Conservation (phyloP, 2,329 filamentous ascomycete genomes). For the Penicillium olsonii region DNA sequence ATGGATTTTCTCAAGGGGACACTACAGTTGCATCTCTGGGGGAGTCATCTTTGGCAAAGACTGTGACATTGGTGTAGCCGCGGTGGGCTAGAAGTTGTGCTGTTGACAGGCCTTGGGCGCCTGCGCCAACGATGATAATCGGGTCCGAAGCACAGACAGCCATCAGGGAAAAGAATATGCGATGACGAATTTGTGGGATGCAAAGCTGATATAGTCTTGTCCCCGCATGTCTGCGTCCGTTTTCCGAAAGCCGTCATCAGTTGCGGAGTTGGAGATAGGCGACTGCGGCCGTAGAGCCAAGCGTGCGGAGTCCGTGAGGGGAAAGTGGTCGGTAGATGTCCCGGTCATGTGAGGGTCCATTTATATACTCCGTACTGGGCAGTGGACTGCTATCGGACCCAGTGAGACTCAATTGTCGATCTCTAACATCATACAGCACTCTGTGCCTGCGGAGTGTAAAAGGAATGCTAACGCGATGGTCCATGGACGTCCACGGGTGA, state of each 20-base stretch:
- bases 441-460: too few species aligned
- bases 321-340: background rate
- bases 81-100: slow-evolving; percentile 6
- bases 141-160: slow-evolving; percentile 14
- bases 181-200: background rate
- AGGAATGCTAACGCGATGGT: too few species aligned
- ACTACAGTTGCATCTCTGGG: slow-evolving; percentile 6
- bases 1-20: background rate
- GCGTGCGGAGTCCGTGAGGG: slow-evolving; percentile 9
- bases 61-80: slow-evolving; percentile 7
- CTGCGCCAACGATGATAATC: slow-evolving; percentile 4
- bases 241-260: slow-evolving; percentile 9
- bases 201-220: slow-evolving; percentile 14
- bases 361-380: too few species aligned
- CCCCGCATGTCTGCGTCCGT: slow-evolving; percentile 5
- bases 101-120: slow-evolving; percentile 16
- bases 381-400: too few species aligned
- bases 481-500: too few species aligned
- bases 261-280: slow-evolving; percentile 16
- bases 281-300: too few species aligned
- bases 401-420: too few species aligned
- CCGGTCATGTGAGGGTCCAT: slow-evolving; percentile 2
- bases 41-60: slow-evolving; percentile 5
- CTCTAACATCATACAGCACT: too few species aligned
- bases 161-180: slow-evolving; percentile 12